phyloP scores from a whole-genome alignment of 2,329 filamentous ascomycete genomes.

The Aspergillus sp. region DNA sequence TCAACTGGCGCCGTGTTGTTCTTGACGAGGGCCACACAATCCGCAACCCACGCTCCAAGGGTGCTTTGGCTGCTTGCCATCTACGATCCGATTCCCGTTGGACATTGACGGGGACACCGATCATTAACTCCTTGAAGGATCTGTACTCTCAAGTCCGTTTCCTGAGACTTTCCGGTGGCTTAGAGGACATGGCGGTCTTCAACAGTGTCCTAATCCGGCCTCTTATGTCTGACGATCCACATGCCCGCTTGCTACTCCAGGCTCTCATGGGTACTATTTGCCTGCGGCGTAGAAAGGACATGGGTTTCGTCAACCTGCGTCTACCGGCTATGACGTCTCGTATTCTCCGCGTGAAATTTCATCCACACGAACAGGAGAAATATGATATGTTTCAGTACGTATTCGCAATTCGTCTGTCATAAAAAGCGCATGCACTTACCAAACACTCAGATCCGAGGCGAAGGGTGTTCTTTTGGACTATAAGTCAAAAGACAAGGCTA shows the following conservation, averaged over 20 bases:
- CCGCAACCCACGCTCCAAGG: constrained; percentile 66
- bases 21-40: constrained; percentile 79
- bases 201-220: constrained; percentile 63
- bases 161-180: constrained; percentile 63
- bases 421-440: constrained; percentile 16
- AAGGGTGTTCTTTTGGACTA: constrained; percentile 60
- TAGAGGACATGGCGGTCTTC: constrained; percentile 66
- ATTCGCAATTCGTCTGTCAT: constrained; percentile 2
- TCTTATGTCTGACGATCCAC: constrained; percentile 49
- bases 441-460: constrained; percentile 54
- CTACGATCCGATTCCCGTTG: constrained; percentile 66
- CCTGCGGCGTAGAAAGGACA: constrained; percentile 74
- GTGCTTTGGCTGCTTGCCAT: constrained; percentile 58
- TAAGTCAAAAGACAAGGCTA: constrained; percentile 38
- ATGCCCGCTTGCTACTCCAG: constrained; percentile 60
- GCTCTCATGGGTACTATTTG: constrained; percentile 73
- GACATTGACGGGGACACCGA: constrained; percentile 73
- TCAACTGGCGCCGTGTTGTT: constrained; percentile 70
- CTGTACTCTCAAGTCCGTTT: constrained; percentile 74
- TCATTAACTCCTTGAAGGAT: constrained; percentile 74
- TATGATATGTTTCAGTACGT: constrained; percentile 64
- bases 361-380: constrained; percentile 63
- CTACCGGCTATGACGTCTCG: constrained; percentile 71
- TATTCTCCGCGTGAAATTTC: constrained; percentile 65
- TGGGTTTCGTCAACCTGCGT: constrained; percentile 76